Evolutionary conservation across 768 basidiomycete genomes (phyloP), one percentile per base, ranked within the genome.

Genomic region (Mycena pura): DNA sequence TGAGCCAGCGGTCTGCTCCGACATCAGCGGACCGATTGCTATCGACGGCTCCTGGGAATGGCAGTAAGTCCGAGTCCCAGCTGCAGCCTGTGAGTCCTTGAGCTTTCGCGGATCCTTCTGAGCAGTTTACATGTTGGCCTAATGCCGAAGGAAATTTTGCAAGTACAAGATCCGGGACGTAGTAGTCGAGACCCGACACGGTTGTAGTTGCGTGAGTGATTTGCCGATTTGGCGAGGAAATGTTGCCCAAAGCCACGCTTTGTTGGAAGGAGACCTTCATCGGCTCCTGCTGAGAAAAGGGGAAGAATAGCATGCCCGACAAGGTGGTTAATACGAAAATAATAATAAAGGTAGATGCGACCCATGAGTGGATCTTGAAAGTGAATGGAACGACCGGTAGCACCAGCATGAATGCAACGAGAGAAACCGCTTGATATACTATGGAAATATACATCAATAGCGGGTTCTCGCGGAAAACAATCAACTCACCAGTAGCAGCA

Each of bases 241-340:
- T 66, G 22, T 60, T 55, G 13, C 73, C 71, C 11, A 91, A 72
- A 46, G 81, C 76, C 6, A 91, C 76, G 2, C 69, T 77, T 69
- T 93, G 92, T 47, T 80, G 80, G 79, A 92, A 93, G 73, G 80
- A 91, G 1, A 92, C 73, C 63, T 91, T 92, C 68, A 92, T 74
- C 0, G 90, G 91, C 5, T 82, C 72, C 21, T 81, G 71, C 38
- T 78, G 73, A 15, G 83, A 82, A 77, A 93, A 93, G 0, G 91
- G 91, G 74, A 86, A 86, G 7, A 72, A 76, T 6, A 80, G 56
- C 70, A 80, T 77, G 50, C 74, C 70, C 66, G 80, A 86, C 13
- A 74, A 51, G 0, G 82, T 82, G 14, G 80, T 76, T 9, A 79
- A 36, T 11, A 82, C 46, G 63, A 87, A 82, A 6, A 84, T 39